Percentiles rank a stretch among this genome's conserved stretches.
Conservation (phyloP, 2,329 filamentous ascomycete species). For the Colletotrichum gigasporum region DNA sequence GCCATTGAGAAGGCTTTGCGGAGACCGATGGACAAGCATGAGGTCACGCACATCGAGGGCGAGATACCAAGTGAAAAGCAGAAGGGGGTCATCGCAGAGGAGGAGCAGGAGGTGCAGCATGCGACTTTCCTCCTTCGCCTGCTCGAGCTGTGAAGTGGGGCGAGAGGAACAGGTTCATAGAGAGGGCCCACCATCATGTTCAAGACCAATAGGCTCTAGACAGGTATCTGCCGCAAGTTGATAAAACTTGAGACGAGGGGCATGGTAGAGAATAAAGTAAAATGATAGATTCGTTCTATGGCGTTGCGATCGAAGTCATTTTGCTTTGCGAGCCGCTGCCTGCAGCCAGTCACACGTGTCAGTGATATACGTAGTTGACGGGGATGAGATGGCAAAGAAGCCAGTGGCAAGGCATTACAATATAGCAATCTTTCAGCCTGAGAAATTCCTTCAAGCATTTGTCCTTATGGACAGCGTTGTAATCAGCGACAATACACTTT, state of each 20-base stretch:
- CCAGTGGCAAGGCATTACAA: constrained; percentile 64
- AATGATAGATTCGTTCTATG: too few species aligned
- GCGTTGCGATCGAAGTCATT: too few species aligned
- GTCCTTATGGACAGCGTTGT: constrained; percentile 89
- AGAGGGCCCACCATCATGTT: too few species aligned
- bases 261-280: too few species aligned
- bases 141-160: constrained; percentile 69
- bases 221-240: too few species aligned
- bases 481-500: constrained; percentile 90
- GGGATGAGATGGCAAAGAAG: not conserved
- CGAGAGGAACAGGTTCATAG: too few species aligned
- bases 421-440: constrained; percentile 84
- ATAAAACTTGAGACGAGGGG: not conserved
- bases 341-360: not conserved
- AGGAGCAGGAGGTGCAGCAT: constrained; percentile 87
- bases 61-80: constrained; percentile 15
- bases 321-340: constrained; percentile 25
- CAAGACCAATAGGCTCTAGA: too few species aligned
- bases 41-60: constrained; percentile 38
- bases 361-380: not conserved
- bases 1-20: constrained; percentile 66
- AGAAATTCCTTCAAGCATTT: constrained; percentile 90
- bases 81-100: constrained; percentile 72
- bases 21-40: constrained; percentile 70
- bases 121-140: constrained; percentile 82